Base-by-base conservation (phyloP, 192 early-diverging fungal genomes). In the Cetraspora pellucida region DNA sequence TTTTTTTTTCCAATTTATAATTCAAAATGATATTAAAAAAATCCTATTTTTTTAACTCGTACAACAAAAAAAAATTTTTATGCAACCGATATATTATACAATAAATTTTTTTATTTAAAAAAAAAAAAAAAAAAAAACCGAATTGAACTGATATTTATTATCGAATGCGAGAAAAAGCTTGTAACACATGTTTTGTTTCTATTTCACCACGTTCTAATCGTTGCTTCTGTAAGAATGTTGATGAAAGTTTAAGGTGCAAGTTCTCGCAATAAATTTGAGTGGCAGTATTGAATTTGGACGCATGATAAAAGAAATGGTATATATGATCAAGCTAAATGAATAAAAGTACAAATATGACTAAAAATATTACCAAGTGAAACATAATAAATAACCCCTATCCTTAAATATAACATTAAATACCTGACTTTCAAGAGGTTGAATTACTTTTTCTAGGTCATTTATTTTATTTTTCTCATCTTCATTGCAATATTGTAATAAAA, bases 221-320 rank as follows among this genome's bases (percentile, higher is more conserved):
- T 23, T 59, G 57, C 10, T 45, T 75, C 17, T 44, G 50, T 19
- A 78, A 21, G 21, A 67, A 17, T 19, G 47, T 46, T 14, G 47
- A 59, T 14, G 47, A 59, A 47, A 78, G 60, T 37, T 65, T 71
- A 5, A 14, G 6, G 16, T 75, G 52, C 25, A 79, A 46, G 4
- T 69, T 17, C 23, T 79, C 74, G 28, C 78, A 79, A 75, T 74
- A 79, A 37, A 55, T 47, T 25, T 68, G 59, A 2, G 78, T 68
- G 10, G 68, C 57, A 16, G 30, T 55, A 64, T 75, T 57, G 58
- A 76, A 79, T 30, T 43, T n/a, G 5, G 52, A 59, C 21, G 74
- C 72, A 44, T 73, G 65, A 46, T 79, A 74, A 3, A 79, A 49
- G 19, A 11, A 11, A 10, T 75, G 49, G n/a, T 55, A 66, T 10